These are phyloP conservation scores for Bidens hawaiensis DNA, from an alignment of 140 eudicot species.

Conservation along the genomic window DNA sequence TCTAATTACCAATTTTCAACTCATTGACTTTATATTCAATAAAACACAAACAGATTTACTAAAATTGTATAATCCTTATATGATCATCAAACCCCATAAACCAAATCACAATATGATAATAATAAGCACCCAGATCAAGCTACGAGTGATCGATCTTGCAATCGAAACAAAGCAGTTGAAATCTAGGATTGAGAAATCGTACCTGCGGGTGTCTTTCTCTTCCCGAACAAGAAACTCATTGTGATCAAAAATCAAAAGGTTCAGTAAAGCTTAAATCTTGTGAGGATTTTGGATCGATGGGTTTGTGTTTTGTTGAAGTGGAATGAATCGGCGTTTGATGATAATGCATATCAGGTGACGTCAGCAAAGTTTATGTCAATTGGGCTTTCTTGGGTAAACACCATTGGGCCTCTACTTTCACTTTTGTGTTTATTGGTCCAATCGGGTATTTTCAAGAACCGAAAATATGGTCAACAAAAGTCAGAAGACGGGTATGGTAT, in stretches of 20 bases:
- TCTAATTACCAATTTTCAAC: background rate
- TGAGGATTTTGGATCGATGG: slow-evolving; percentile 5
- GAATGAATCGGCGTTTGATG: background rate
- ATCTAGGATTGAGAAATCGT: background rate
- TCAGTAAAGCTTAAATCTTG: background rate
- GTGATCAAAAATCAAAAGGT: slow-evolving; percentile 5
- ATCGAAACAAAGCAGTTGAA: background rate
- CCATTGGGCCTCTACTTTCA: background rate
- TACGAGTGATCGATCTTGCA: background rate
- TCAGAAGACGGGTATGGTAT: too few relatives aligned
- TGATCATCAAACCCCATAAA: background rate
- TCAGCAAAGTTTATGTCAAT: background rate
- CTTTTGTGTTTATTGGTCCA: too few relatives aligned
- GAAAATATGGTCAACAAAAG: too few relatives aligned
- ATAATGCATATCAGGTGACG: background rate
- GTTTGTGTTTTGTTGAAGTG: background rate
- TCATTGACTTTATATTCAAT: background rate
- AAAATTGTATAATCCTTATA: background rate
- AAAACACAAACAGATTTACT: background rate
- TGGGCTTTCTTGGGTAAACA: background rate
- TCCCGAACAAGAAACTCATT: slow-evolving; percentile 85
- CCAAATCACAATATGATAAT: slow-evolving; percentile 12
- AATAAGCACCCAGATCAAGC: background rate
- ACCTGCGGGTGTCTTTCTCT: slow-evolving; percentile 88
- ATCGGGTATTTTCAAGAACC: too few relatives aligned